Percentiles rank a stretch among this genome's conserved stretches.
Conservation (phyloP, 2,329 filamentous ascomycete species). For the Alternaria atra region DNA sequence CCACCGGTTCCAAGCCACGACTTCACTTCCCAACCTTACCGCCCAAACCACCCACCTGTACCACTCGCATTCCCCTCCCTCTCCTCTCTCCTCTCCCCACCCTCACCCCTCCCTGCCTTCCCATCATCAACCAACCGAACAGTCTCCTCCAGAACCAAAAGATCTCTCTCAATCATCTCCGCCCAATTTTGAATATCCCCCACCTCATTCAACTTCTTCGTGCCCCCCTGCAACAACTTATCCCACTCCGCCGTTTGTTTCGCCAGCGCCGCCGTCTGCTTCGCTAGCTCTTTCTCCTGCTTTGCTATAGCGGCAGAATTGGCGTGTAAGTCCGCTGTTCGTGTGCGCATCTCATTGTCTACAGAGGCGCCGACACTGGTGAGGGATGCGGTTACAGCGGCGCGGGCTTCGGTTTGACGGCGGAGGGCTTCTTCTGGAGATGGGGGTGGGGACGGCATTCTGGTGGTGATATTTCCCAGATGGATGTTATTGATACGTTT, state of each 20-base stretch:
- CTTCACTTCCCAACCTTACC: not conserved
- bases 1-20: not conserved
- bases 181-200: conserved; percentile 89
- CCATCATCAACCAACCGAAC: conserved; percentile 47
- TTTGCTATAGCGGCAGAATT: conserved; percentile 71
- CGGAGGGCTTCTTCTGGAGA: conserved; percentile 41
- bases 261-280: conserved; percentile 67
- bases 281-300: conserved; percentile 73
- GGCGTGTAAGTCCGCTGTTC: conserved; percentile 73
- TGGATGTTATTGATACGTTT: not conserved
- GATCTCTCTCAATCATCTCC: conserved; percentile 71
- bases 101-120: conserved; percentile 20
- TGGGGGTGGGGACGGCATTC: conserved; percentile 37
- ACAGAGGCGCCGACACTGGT: conserved; percentile 71
- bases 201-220: conserved; percentile 75
- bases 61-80: conserved; percentile 42
- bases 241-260: conserved; percentile 72
- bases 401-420: conserved; percentile 59
- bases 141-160: conserved; percentile 54
- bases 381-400: conserved; percentile 61
- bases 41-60: conserved; percentile 28
- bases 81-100: conserved; percentile 21
- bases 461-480: conserved; percentile 1
- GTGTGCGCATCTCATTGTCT: conserved; percentile 72
- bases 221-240: conserved; percentile 69